Base-by-base conservation (phyloP, 495 filamentous ascomycete genomes). In the Bombardia bombarda region DNA sequence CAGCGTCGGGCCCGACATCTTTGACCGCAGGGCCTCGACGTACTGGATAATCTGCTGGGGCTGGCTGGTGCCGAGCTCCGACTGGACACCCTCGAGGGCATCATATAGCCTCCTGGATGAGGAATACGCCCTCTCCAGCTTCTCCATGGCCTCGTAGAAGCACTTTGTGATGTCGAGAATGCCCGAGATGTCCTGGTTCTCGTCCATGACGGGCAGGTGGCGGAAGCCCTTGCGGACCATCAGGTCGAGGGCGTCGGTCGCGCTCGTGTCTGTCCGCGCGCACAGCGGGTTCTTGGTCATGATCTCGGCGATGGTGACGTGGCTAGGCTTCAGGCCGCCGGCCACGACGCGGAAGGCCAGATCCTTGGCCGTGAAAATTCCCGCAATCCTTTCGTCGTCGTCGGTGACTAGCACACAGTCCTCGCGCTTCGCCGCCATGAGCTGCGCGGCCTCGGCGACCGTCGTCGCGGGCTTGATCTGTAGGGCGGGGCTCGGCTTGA, bases 101-200 rank as follows among this genome's bases (percentile, higher is more conserved):
- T 96, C 92, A 60, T 98, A 97, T 10, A 98, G 75, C 60, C 95
- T 92, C 34, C 90, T 75, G 13, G 93, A 97, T 30, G 93, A 97
- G 57, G 86, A 85, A 63, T 98, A 98, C 16, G 92, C 93, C 36
- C 92, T 81, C 65, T 98, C 92, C 45, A 98, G 64, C 67, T 98
- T 98, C 71, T 98, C 92, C 92, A 98, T 98, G 32, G 92, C 92
- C 69, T 98, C 92, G 62, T 98, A 98, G 67, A 98, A 98, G 68
- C 92, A 98, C 67, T 97, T 98, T 21, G 92, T 98, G 57, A 98
- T 98, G 71, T 98, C 92, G 34, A 98, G 74, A 48, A 98, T 89
- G 67, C 92, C 92, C 14, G 90, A 95, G 44, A 98, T 98, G 58
- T 98, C 89, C 60, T 97, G 90, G 65, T 97, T 95, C 73, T 98